Evolutionary conservation across 192 early-diverging fungal species (phyloP), one percentile per base, ranked within the genome.

Genomic region (Lobosporangium transversale): DNA sequence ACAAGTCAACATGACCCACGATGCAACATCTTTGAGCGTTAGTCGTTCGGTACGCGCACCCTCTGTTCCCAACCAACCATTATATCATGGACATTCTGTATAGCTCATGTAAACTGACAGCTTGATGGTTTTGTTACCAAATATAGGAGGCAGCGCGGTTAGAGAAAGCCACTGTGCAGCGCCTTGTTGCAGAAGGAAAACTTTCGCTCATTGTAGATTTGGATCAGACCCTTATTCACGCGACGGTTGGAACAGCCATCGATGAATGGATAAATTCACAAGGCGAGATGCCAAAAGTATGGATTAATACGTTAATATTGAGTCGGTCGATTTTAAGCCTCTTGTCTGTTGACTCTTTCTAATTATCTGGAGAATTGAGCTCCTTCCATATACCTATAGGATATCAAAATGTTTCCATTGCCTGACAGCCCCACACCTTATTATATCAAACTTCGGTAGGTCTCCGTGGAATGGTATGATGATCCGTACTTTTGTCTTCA

Each of bases 171-270:
- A 93, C 82, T 17, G 79, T 87, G 14, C 57, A 83, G 4, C 83
- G 91, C 63, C 80, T 99, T 49, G 61, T 90, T 57, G 66, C 79
- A 3, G 84, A 83, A 30, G 78, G 85, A 52, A 94, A 91, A 68
- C 85, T 99, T 42, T 94, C 93, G 4, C 80, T 99, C 24, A 91
- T 99, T 53, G 86, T 99, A 20, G 98, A 99, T 86, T 85, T 99
- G 49, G 98, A 99, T 79, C 95, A 97, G 80, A 99, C 98, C 1
- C 86, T 99, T 20, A 92, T 99, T 47, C 98, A 99, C 55, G 95
- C 97, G 7, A 91, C 94, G 12, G 87, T 90, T 8, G 89, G 94
- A 58, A 82, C 86, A 10, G 89, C 89, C 7, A 89, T 94, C 20
- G 87, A 81, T 4, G 89, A 91, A 51, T 94, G 93, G 93, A 69